Base-by-base conservation (phyloP, 208 protist species). In the Tetramitus jugosus region DNA sequence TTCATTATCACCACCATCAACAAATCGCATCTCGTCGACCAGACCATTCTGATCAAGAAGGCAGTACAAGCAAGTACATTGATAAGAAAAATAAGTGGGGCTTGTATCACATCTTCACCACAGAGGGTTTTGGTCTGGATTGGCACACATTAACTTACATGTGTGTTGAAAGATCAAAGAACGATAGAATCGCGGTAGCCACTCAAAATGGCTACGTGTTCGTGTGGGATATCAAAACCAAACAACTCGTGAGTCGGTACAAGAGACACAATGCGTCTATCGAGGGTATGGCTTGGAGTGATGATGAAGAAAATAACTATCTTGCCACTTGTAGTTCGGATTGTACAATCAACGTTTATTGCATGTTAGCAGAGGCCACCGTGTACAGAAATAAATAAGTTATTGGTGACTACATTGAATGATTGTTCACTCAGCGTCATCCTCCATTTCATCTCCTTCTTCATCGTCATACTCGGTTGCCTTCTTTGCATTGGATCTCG, bases 151-250 rank as follows among this genome's bases (percentile, higher is more conserved):
- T 74, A 35, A 74, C 67, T 0, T 74, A 74, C 8, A 26, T 74
- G 7, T 13, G 10, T 42, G 20, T 74, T 23, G 67, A 74, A 74
- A 43, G 6, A 33, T n/a, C n/a, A n/a, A 33, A 53, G 37, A 43
- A 43, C 7, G 10, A 2, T 39, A 43, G 43, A 39, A 7, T 74
- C 3, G 42, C 42, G 0, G 26, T 3, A 26, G 35, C 26, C 4
- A 74, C 67, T 53, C 67, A 74, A 53, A 74, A 74, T 53, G 67
- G 67, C 23, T 74, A 53, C 37, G 3, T 74, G 2, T 53, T 74
- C 39, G 26, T 74, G 2, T 74, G 67, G 67, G 39, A 53, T 53
- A n/a, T 74, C 3, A 74, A 43, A 37, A 31, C 20, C 4, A 52
- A n/a, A 20, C 46, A 53, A 20, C n/a, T 39, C 35, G 10, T 74